Conservation (phyloP, 164 flowering plant species). For the Vitis rotundifolia region DNA sequence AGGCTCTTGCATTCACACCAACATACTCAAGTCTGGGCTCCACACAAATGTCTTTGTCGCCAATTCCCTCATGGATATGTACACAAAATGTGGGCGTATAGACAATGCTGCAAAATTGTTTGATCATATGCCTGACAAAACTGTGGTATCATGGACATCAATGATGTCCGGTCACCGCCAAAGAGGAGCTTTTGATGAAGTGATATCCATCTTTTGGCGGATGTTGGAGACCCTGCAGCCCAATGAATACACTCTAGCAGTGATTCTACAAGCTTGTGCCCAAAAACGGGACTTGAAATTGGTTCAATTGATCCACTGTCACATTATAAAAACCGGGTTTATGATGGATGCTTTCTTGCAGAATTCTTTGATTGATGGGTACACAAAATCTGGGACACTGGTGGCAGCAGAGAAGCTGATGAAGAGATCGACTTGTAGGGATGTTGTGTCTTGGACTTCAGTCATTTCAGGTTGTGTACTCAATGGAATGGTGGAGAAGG, state of each 20-base stretch:
- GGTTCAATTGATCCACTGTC: constrained; percentile 17
- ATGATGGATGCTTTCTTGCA: constrained; percentile 9
- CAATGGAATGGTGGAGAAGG: constrained; percentile 13
- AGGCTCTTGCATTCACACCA: constrained; percentile 14
- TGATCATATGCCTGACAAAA: constrained; percentile 24
- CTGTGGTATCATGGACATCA: constrained; percentile 25
- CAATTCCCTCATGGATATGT: constrained; percentile 21
- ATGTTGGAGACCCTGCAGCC: constrained; percentile 15
- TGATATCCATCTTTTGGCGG: constrained; percentile 6
- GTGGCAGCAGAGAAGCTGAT: constrained; percentile 11
- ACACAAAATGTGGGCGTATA: constrained; percentile 14
- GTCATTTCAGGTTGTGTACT: constrained; percentile 17
- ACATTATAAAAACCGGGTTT: constrained; percentile 11
- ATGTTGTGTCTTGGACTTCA: constrained; percentile 34
- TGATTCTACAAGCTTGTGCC: constrained; percentile 22
- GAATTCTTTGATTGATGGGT: constrained; percentile 19
- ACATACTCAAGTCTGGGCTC: constrained; percentile 14
- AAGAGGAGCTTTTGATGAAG: constrained; percentile 3
- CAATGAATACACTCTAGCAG: constrained; percentile 22
- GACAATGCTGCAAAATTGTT: constrained; percentile 18
- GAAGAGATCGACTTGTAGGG: constrained; percentile 13
- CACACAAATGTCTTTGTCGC: constrained; percentile 1
- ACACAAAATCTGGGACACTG: constrained; percentile 17
- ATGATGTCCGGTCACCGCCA: constrained; percentile 19
- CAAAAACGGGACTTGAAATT: constrained; percentile 3